Evolutionary conservation across 2,329 filamentous ascomycete species (phyloP), one percentile per base, ranked within the genome.

Genomic region (Basipetospora sp.): DNA sequence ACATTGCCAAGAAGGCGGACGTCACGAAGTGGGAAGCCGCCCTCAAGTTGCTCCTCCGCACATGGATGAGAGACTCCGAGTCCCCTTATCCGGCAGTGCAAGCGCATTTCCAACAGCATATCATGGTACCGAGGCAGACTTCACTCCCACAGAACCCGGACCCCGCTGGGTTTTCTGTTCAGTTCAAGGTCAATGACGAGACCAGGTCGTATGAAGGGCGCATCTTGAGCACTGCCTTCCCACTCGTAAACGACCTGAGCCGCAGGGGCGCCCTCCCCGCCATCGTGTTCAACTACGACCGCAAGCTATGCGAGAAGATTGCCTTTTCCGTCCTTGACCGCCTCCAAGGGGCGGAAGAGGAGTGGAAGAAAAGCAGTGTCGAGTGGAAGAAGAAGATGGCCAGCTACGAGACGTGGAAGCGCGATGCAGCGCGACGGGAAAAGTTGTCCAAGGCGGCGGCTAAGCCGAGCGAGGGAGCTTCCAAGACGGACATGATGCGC

Each of bases 271-370:
- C 77, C 0, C 62, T 88, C 1, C 82, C 81, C 0, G 80, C 77
- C 0, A 74, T 88, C 10, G 53, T 86, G 2, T 88, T 88, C 62
- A 82, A 83, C 50, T 88, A 82, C 46, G 77, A 86, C 44, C 72
- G 80, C 34, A 53, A 54, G 2, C 54, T 60, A 20, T 87, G 82
- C 47, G 80, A 85, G 52, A 52, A 54, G 8, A 68, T 80, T 19
- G 67, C 71, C 18, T 46, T 53, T 17, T 48, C 55, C 1, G 47
- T 86, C 0, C 51, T 77, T 2, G 46, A 53, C 1, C 61, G 73
- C 41, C 57, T 86, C 0, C 50, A 43, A 19, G 20, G 31, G 2
- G 47, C 45, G 3, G 55, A 59, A 30, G n/a, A 26, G 4, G 32
- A 36, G 5, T 80, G 70, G 62, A 75, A 77, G 47, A 57, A 69